Conservation (phyloP, 139 green algal genomes). For the Spirogloea muscicola region DNA sequence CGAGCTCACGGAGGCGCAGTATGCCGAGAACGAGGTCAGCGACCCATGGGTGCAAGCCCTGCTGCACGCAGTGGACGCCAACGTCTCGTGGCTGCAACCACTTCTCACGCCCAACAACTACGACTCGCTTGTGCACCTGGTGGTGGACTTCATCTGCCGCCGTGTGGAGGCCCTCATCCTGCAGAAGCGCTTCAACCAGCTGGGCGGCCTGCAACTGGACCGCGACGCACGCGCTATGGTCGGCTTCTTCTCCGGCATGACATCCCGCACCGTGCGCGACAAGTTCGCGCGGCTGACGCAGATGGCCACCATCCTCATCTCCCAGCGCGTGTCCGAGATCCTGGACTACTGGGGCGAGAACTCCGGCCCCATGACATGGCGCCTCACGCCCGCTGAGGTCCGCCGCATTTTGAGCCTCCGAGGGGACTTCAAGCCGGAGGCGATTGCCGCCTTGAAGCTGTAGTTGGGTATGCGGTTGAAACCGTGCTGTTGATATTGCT, state of each 20-base stretch:
- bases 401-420: constrained; percentile 64
- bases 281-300: constrained; percentile 85
- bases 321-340: constrained; percentile 79
- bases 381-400: constrained; percentile 73
- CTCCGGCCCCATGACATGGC: constrained; percentile 71
- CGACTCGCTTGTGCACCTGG: constrained; percentile 64
- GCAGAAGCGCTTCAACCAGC: constrained; percentile 87
- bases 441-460: constrained; percentile 59
- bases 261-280: constrained; percentile 75
- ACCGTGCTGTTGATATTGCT: no score
- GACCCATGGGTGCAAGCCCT: constrained; percentile 74
- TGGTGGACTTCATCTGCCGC: constrained; percentile 68
- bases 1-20: constrained; percentile 71
- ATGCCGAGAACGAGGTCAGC: constrained; percentile 58
- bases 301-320: constrained; percentile 79
- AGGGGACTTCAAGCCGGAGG: constrained; percentile 66
- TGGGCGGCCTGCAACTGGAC: constrained; percentile 90
- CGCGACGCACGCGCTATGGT: constrained; percentile 74
- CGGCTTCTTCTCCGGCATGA: constrained; percentile 65
- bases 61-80: constrained; percentile 56
- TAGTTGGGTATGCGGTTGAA: constrained; percentile 15
- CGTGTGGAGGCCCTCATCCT: constrained; percentile 75
- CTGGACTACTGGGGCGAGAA: constrained; percentile 76
- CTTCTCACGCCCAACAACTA: constrained; percentile 67
- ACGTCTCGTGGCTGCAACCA: constrained; percentile 65